Base-by-base conservation (phyloP, 2,329 filamentous ascomycete genomes). In the Sphaerulina musiva region DNA sequence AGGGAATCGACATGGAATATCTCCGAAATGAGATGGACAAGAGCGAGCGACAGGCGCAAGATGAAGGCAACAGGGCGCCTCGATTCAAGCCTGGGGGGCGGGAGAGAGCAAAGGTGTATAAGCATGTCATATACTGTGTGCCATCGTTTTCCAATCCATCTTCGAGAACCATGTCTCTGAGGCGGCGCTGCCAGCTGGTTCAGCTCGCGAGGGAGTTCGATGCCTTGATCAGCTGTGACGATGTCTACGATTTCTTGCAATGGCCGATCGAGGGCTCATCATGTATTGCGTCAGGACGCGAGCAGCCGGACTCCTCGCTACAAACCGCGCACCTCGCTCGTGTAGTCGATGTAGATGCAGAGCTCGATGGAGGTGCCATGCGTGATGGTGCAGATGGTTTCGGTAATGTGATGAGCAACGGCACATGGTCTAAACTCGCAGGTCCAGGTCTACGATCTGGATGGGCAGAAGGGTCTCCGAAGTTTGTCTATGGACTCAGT, bases 171-270 rank as follows among this genome's bases (percentile, higher is more conserved):
- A 92, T 95, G 84, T 83, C 84, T 11, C 70, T 89, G 3, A 68
- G 72, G 14, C 80, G 86, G 29, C 80, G 93, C 3, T 73, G 83
- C 59, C 75, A 75, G 9, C 78, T 97, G 3, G 83, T 97, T 23
- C 74, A 76, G n/a, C 72, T 96, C 6, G 92, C 92, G 0, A 80
- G 92, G 53, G 76, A 83, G 55, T 82, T 86, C 68, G 84, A 97
- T 68, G 89, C 88, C 6, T 78, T 97, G n/a, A 72, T 96, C 52
- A 78, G 96, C 29, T 82, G 82, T 46, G 92, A 97, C 72, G 93
- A 98, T 69, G 90, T 97, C 8, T 98, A 98, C 68, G 92, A 97
- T 69, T 86, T 92, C 61, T 77, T 97, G 4, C 87, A 91, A 68
- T 96, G 90, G 89, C 79, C 81, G 2, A 32, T 74, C 6, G 68